These are phyloP conservation scores for Crithidia fasciculata DNA, from an alignment of 208 protist species.

Conservation along the genomic window DNA sequence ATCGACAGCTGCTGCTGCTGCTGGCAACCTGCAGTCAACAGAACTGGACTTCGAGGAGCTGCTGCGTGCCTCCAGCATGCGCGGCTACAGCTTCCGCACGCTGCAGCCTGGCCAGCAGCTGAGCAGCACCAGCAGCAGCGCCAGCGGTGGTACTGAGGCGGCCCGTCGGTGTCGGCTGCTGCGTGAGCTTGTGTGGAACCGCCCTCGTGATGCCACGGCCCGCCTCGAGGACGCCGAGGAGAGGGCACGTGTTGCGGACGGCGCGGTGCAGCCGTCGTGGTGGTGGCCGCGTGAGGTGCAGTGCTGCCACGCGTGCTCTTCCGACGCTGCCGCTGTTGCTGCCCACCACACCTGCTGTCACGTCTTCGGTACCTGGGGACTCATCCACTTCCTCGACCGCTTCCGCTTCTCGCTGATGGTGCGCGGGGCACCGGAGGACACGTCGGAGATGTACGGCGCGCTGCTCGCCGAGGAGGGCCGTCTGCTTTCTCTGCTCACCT, in stretches of 20 bases:
- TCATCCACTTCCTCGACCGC: constrained; percentile 57
- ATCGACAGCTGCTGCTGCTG: no score
- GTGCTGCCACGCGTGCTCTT: constrained; percentile 49
- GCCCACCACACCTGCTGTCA: constrained; percentile 36
- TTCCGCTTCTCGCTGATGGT: constrained; percentile 65
- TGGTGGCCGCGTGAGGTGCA: constrained; percentile 31
- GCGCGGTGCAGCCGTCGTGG: constrained; percentile 9
- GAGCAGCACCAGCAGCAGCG: no score
- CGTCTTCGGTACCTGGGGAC: constrained; percentile 53
- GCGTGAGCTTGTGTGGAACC: constrained; percentile 80
- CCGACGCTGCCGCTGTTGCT: constrained; percentile 12
- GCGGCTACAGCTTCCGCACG: constrained; percentile 2
- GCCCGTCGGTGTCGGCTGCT: constrained; percentile 51
- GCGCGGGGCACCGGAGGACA: constrained; percentile 37
- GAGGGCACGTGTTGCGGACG: not conserved
- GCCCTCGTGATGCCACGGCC: constrained; percentile 26
- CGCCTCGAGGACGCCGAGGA: constrained; percentile 1
- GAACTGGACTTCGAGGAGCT: constrained; percentile 14
- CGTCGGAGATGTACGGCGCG: constrained; percentile 18
- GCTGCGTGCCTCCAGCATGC: constrained; percentile 1
- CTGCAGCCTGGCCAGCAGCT: not conserved
- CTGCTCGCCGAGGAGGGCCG: constrained; percentile 28
- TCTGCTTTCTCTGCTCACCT: constrained; percentile 26
- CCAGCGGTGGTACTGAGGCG: not conserved
- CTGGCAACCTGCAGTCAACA: not conserved